Evolutionary conservation across 129 eudicot genomes (phyloP), one percentile per base, ranked within the genome.

Genomic region (Deinandra increscens): DNA sequence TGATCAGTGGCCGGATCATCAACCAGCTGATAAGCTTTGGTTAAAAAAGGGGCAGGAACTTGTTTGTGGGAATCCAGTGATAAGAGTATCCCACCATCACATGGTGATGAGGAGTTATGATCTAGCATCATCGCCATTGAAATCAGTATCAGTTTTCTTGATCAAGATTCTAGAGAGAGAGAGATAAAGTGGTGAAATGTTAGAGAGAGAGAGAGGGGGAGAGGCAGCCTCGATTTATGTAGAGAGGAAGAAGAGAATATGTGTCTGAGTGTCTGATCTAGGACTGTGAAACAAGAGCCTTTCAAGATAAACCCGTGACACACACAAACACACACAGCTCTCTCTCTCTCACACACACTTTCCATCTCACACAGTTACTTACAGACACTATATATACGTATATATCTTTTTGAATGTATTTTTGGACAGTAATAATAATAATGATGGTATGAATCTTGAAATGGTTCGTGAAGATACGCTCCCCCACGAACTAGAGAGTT

Each of bases 231-330:
- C 78, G 94, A 73, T 75, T 75, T 69, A 72, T 61, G 84, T 79
- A 72, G 86, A 48, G 81, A 62, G 56, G 69, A 81, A 76, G 75
- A 80, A 76, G 87, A 80, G 96, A 91, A 88, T 91, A 91, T 83
- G 98, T 91, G 97, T 91, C 97, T 91, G 97, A 81, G 87, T 91
- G 93, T 83, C 79, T 85, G 81, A 86, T 83, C 79, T 85, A 66
- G 88, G 81, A 86, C 91, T 86, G 84, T 86, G 94, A 84, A 82
- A 88, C 84, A 88, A 85, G 95, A 85, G 96, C 85, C 72, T 88
- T 88, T 91, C 94, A 91, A 91, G 96, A 84, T 88, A 84, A 86
- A 84, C 98, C 98, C 98, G 98, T 91, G 98, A 91, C 82, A 67
- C 87, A 45, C 77, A 48, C 67, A 34, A 1, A 26, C 66, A 7